Evolutionary conservation across 306 rosid genomes (phyloP), one percentile per base, ranked within the genome.

Genomic region (Cyamopsis tetragonoloba): DNA sequence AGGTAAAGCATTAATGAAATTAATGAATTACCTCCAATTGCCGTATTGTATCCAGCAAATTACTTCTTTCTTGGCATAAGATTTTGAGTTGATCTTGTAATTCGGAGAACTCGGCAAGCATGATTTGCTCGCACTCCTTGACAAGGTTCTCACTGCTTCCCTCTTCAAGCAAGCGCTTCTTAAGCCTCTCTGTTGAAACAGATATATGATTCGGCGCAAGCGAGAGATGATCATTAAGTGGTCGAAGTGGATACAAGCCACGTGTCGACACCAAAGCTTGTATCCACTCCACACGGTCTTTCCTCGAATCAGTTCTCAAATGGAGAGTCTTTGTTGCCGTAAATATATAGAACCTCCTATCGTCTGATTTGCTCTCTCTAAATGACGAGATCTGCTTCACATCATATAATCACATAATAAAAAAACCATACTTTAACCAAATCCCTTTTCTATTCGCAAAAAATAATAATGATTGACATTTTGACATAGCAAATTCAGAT

Each of bases 251-350:
- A 77, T 84, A 86, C 24, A 83, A 81, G 68, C 81, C 85, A 53
- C 90, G 82, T 27, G 92, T 84, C 55, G 92, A 84, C 8, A 81
- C 86, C 83, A 93, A 82, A 49, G 97, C 97, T 73, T 93, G 95
- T 10, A 88, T 76, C 99, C 99, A 93, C 15, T 88, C 88, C 39
- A 85, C 87, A 64, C 99, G 83, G 55, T 93, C 99, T 24, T 67
- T 85, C 85, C 81, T 93, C 3, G 96, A 86, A 57, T 80, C 92
- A 1, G 96, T 90, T 74, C 99, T 90, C 66, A 93, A 78, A 75
- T 93, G 99, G 62, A 93, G 97, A 23, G 99, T 93, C 85, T 93
- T 93, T 3, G 96, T 93, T 31, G 99, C 95, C 8, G 97, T 90
- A 56, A 88, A 90, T 70, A 93, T 86, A 43, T 90, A 90, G 68